A percentile compares a stretch with the other conserved stretches of the same genome.
Evolutionary conservation across 176 grass and related monocot genomes (phyloP).

Genomic region (Aegilops tauschii): DNA sequence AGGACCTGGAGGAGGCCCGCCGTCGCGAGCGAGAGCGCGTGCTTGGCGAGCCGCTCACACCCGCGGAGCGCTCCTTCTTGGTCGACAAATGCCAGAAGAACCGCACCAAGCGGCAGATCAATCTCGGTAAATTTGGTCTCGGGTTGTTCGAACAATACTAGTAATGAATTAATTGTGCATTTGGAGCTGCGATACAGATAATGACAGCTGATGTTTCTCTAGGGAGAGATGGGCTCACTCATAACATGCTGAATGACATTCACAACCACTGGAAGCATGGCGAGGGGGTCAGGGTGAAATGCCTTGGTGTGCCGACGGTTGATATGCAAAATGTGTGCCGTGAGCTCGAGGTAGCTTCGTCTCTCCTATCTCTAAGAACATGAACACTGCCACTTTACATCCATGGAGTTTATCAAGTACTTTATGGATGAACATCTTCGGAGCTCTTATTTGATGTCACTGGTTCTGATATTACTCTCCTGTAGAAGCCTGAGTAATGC

Average conservation of each 20-base stretch:
- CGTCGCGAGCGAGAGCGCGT: conserved; percentile 45
- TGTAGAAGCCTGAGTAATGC: neutral
- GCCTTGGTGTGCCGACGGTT: conserved; percentile 80
- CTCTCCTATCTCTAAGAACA: neutral
- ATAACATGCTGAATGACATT: conserved; percentile 97
- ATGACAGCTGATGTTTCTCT: neutral
- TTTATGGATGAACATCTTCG: neutral
- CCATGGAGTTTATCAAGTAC: neutral
- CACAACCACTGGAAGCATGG: conserved; percentile 81
- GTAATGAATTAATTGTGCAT: neutral
- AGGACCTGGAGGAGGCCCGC: conserved; percentile 45
- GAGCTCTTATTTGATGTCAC: neutral
- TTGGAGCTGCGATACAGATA: neutral
- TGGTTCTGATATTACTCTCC: neutral
- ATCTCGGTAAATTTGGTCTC: conserved; percentile 56
- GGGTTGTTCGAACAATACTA: neutral
- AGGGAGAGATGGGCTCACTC: conserved; percentile 97
- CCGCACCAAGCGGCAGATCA: conserved; percentile 77
- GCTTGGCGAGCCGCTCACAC: conserved; percentile 72
- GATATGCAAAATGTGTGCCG: conserved; percentile 89
- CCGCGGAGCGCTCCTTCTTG: conserved; percentile 47
- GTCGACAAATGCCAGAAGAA: conserved; percentile 67
- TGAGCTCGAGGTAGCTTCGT: conserved; percentile 69
- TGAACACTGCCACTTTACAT: neutral
- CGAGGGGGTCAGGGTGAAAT: conserved; percentile 81